These are phyloP conservation scores for Cronartium quercuum DNA, from an alignment of 1,284 basidiomycete genomes.

Conservation along the genomic window DNA sequence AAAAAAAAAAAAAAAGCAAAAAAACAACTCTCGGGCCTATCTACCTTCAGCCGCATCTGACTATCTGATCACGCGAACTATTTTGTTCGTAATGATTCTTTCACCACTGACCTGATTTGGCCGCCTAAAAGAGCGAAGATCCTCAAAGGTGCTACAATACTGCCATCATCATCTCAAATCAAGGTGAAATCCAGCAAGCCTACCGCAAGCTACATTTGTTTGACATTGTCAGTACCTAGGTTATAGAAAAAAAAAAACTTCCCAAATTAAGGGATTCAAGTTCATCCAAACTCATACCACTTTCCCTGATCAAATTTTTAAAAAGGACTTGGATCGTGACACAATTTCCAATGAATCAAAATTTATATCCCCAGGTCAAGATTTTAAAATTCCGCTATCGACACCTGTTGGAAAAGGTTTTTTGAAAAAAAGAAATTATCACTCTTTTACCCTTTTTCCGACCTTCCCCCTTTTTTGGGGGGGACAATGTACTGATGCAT, in stretches of 20 bases:
- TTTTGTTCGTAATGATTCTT: not conserved
- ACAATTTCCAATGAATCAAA: not conserved
- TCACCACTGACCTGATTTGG: conserved; percentile 22
- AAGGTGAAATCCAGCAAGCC: conserved; percentile 43
- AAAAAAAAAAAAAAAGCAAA: not conserved
- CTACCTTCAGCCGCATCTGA: not conserved
- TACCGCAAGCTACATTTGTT: conserved; percentile 45
- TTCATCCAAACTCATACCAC: no score
- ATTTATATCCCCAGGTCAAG: not conserved
- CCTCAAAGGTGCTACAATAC: conserved; percentile 47
- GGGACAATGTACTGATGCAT: not conserved
- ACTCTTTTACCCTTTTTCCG: not conserved
- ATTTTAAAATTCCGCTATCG: no score
- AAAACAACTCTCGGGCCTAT: not conserved
- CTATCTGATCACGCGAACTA: not conserved
- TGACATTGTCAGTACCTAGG: conserved; percentile 7
- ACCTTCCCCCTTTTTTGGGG: not conserved
- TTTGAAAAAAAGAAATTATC: not conserved
- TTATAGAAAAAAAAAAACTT: not conserved
- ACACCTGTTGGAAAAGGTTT: no score
- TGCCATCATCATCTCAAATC: conserved; percentile 45
- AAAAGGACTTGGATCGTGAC: no score
- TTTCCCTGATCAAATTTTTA: no score
- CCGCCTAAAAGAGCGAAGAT: conserved; percentile 36
- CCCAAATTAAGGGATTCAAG: not conserved